phyloP scores from a whole-genome alignment of 192 early-diverging fungal genomes.

The Backusella sp. region DNA sequence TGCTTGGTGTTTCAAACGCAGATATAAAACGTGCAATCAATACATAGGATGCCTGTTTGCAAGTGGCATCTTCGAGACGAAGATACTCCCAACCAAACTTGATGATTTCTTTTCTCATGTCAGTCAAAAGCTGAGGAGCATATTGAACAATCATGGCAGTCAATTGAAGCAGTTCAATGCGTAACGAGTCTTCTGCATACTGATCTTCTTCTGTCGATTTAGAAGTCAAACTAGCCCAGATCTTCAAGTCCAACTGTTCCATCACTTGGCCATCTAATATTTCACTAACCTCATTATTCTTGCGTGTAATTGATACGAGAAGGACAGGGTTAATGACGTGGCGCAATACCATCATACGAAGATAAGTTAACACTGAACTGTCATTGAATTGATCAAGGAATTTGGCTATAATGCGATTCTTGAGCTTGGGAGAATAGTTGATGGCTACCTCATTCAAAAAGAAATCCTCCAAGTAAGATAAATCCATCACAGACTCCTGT shows the following conservation, averaged over 20 bases:
- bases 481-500: constrained; percentile 66
- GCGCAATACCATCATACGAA: constrained; percentile 74
- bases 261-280: constrained; percentile 65
- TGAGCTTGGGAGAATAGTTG: constrained; percentile 51
- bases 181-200: constrained; percentile 63
- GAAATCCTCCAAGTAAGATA: constrained; percentile 62
- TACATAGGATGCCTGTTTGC: constrained; percentile 96
- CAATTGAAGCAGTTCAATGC: constrained; percentile 90
- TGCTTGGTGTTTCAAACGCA: constrained; percentile 87
- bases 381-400: constrained; percentile 80
- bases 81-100: constrained; percentile 93
- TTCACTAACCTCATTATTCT: constrained; percentile 39
- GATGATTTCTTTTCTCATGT: constrained; percentile 85
- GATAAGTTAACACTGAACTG: constrained; percentile 47
- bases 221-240: constrained; percentile 53
- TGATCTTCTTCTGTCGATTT: constrained; percentile 56
- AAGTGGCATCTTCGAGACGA: constrained; percentile 85
- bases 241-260: constrained; percentile 55
- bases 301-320: constrained; percentile 61
- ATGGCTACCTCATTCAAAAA: constrained; percentile 67
- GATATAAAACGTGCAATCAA: constrained; percentile 90
- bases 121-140: constrained; percentile 72
- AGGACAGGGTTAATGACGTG: constrained; percentile 88
- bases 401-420: constrained; percentile 67
- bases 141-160: constrained; percentile 85